Evolutionary conservation across 148 eudicot genomes (phyloP).

Genomic region (Vaccinium macrocarpon): DNA sequence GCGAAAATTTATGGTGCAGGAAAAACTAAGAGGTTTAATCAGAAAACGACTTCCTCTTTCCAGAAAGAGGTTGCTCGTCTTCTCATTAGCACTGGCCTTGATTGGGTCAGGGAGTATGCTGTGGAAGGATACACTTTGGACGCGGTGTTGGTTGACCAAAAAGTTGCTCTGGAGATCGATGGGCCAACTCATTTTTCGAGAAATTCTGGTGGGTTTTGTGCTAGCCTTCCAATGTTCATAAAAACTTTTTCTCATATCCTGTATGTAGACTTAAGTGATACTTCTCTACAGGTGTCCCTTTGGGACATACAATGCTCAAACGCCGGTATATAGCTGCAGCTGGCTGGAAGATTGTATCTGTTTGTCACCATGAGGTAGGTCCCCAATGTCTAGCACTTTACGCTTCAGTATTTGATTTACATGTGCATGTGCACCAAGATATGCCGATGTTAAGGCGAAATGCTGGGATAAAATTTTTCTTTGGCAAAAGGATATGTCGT

Average conservation of each 20-base stretch:
- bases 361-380: constrained; percentile 71
- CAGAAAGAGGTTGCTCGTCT: constrained; percentile 92
- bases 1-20: constrained; percentile 68
- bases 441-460: neutral
- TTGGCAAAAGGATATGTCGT: neutral
- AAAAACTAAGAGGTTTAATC: constrained; percentile 82
- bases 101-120: constrained; percentile 74
- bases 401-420: neutral
- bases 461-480: neutral
- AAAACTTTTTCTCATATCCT: neutral
- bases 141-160: constrained; percentile 70
- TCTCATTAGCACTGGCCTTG: constrained; percentile 76
- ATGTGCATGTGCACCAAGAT: neutral
- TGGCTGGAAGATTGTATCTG: constrained; percentile 85
- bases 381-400: neutral
- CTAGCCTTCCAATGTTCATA: constrained; percentile 9
- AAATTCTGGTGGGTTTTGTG: constrained; percentile 53
- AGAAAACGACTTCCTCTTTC: constrained; percentile 76
- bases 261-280: neutral
- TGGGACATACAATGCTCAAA: constrained; percentile 88
- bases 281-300: constrained; percentile 63
- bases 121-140: constrained; percentile 81
- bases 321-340: constrained; percentile 73
- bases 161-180: constrained; percentile 85
- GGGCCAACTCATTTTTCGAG: constrained; percentile 97